Evolutionary conservation across 2,329 filamentous ascomycete species (phyloP).

Genomic region (Paraphoma chrysanthemicola): DNA sequence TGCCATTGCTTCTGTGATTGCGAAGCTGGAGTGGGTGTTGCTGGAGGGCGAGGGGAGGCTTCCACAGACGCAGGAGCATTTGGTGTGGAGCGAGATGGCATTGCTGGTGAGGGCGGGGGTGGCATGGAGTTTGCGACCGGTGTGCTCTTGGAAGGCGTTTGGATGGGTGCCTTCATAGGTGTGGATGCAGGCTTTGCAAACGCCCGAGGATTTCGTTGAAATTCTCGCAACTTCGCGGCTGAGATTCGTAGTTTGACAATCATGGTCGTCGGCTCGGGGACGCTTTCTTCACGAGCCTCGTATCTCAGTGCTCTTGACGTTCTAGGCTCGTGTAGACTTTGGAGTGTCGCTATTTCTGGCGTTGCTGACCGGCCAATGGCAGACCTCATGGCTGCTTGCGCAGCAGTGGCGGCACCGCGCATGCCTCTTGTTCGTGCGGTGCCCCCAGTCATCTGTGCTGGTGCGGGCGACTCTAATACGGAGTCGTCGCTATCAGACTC

Average conservation of each 20-base stretch:
- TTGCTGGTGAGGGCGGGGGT: conserved; percentile 56
- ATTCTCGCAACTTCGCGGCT: conserved; percentile 73
- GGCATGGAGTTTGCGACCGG: conserved; percentile 64
- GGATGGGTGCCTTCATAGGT: conserved; percentile 54
- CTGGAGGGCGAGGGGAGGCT: conserved; percentile 37
- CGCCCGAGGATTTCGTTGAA: conserved; percentile 63
- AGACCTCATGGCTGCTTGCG: conserved; percentile 83
- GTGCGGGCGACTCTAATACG: conserved; percentile 80
- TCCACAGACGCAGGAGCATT: conserved; percentile 28
- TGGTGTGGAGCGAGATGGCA: conserved; percentile 44
- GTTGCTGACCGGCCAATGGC: conserved; percentile 84
- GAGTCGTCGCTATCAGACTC: conserved; percentile 93
- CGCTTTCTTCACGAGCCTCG: conserved; percentile 78
- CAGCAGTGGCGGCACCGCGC: conserved; percentile 85
- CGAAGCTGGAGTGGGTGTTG: conserved; percentile 47
- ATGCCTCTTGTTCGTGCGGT: conserved; percentile 88
- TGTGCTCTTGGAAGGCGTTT: conserved; percentile 57
- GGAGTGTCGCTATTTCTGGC: conserved; percentile 72
- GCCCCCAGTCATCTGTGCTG: conserved; percentile 71
- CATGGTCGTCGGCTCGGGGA: conserved; percentile 67
- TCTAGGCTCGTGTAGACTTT: conserved; percentile 72
- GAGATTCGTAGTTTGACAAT: conserved; percentile 78
- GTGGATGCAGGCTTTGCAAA: conserved; percentile 51
- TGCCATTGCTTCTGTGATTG: conserved; percentile 41
- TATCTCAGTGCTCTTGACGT: conserved; percentile 66